A percentile compares a stretch with the other conserved stretches of the same genome.
These are phyloP conservation scores for Talaromyces sp. DNA, from an alignment of 2,329 filamentous ascomycete species.

Conservation along the genomic window DNA sequence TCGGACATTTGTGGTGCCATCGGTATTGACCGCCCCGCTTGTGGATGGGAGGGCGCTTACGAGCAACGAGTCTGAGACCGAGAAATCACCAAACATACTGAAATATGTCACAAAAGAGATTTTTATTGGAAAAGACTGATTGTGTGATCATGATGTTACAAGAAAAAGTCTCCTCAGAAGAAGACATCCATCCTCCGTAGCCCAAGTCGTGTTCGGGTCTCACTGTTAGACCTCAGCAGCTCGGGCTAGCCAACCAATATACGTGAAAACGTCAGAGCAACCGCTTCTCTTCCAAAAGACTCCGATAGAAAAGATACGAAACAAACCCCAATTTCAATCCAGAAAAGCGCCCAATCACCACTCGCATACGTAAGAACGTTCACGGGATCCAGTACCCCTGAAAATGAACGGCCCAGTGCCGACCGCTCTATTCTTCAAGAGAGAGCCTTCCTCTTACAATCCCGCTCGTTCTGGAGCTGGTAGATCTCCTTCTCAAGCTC, in stretches of 20 bases:
- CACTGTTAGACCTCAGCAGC: neutral
- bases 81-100: constrained; percentile 5
- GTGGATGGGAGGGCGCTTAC: constrained; percentile 18
- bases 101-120: constrained; percentile 15
- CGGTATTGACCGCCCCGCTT: constrained; percentile 11
- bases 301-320: neutral
- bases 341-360: constrained; percentile 13
- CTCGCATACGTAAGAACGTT: neutral
- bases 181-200: neutral
- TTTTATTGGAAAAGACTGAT: constrained; percentile 16
- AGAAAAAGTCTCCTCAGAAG: constrained; percentile 2
- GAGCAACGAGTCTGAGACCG: constrained; percentile 14
- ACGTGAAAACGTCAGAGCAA: constrained; percentile 4
- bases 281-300: neutral
- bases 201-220: neutral
- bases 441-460: constrained; percentile 35
- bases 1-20: constrained; percentile 11
- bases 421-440: constrained; percentile 20
- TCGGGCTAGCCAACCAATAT: neutral
- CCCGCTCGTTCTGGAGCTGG: constrained; percentile 59
- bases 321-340: constrained; percentile 5
- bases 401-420: neutral
- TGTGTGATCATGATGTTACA: constrained; percentile 15
- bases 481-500: constrained; percentile 67
- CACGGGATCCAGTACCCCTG: constrained; percentile 5